Evolutionary conservation across 1,284 basidiomycete genomes (phyloP), one percentile per base, ranked within the genome.

Genomic region (Austroboletus novae-zelandiae): DNA sequence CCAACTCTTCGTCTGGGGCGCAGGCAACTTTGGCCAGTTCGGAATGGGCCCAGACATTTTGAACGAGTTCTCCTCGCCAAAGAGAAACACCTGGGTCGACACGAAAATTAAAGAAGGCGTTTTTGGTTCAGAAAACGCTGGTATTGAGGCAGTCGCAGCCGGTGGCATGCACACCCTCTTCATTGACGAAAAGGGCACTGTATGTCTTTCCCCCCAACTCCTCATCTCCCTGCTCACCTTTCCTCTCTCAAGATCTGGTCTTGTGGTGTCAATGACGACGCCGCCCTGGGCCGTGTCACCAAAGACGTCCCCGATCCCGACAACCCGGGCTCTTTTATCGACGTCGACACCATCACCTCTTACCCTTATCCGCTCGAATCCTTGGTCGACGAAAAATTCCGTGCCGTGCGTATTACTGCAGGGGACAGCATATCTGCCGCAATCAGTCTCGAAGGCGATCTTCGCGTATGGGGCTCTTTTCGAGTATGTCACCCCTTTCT

Each of bases 391-490:
- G 84, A 88, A 58, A 75, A 76, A 3, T 97, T 95, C 76, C 82
- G 89, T 45, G 89, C 94, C 0, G 91, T 94, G 5, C 80, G 84
- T 53, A 78, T 92, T 44, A 87, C 84, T 35, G 88, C 90, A 18
- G 91, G 93, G 15, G 93, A 95, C 66, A 91, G 84, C 55, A 86
- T 92, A 56, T 90, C 86, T 58, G 86, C 91, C 36, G 91, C 89
- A 14, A 76, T 96, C 54, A 86, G 84, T 51, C 78, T 80, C 52
- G 75, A 84, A 49, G 94, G 94, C 39, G 84, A 91, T 54, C 71
- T 97, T 23, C 77, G 88, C 46, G 89, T 90, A 13, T 98, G 94
- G 94, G 94, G 94, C 34, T 88, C 87, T 48, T 98, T 97, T 76
- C 79, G 92, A 41, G 94, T 94, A 68, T 63, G 90, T 75, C 34